phyloP scores from a whole-genome alignment of 2,329 filamentous ascomycete genomes.

The Apiospora sp. region DNA sequence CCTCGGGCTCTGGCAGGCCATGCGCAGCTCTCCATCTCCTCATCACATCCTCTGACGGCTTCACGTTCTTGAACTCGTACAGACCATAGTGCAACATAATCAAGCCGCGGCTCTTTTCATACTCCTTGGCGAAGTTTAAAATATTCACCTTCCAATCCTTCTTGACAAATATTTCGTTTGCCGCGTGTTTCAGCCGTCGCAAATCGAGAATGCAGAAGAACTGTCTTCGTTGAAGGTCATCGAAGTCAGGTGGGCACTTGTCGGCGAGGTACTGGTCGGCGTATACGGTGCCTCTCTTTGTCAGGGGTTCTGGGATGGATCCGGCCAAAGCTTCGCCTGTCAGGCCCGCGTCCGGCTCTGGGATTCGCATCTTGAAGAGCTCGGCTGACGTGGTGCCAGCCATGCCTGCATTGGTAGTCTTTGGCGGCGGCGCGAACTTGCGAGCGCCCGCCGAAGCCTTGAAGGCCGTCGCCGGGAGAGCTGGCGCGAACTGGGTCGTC shows the following conservation, averaged over 20 bases:
- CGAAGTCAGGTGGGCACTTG: slow-evolving; percentile 64
- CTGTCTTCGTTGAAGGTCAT: slow-evolving; percentile 66
- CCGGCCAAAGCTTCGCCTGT: slow-evolving; percentile 63
- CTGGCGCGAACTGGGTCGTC: slow-evolving; percentile 40
- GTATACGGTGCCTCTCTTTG: slow-evolving; percentile 62
- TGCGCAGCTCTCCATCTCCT: slow-evolving; percentile 66
- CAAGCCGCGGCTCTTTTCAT: slow-evolving; percentile 68
- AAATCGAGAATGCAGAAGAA: slow-evolving; percentile 71
- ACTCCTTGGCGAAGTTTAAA: slow-evolving; percentile 69
- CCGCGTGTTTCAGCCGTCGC: slow-evolving; percentile 67
- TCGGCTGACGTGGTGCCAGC: slow-evolving; percentile 58
- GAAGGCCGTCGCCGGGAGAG: slow-evolving; percentile 37
- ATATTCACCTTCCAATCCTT: slow-evolving; percentile 71
- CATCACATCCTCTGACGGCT: slow-evolving; percentile 64
- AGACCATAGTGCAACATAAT: slow-evolving; percentile 69
- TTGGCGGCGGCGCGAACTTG: slow-evolving; percentile 40
- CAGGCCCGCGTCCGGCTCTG: slow-evolving; percentile 62
- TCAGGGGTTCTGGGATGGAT: slow-evolving; percentile 61
- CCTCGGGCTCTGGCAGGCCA: slow-evolving; percentile 59
- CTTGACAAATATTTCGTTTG: slow-evolving; percentile 65
- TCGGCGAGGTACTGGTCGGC: slow-evolving; percentile 66
- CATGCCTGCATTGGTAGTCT: slow-evolving; percentile 58
- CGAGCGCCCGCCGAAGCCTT: slow-evolving; percentile 36
- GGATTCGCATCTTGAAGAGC: slow-evolving; percentile 66
- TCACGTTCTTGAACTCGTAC: slow-evolving; percentile 69